Percentiles rank a stretch among this genome's conserved stretches.
These are phyloP conservation scores for Phytophthora europaea DNA, from an alignment of 352 stramenopile species.

Conservation along the genomic window DNA sequence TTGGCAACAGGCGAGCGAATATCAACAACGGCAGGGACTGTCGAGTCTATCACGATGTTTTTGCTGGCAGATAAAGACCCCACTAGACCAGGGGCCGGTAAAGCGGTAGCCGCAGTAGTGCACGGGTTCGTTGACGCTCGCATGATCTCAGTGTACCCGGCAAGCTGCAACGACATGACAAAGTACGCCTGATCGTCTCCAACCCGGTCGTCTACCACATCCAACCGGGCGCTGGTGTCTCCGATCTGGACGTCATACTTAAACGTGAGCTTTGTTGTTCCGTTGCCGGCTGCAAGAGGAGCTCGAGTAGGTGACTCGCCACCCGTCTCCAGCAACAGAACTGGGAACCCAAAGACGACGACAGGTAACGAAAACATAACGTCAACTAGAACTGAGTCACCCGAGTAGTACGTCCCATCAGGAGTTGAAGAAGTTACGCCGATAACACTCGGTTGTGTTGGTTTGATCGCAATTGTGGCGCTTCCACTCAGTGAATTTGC, in stretches of 20 bases:
- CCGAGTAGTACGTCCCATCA: slow-evolving; percentile 66
- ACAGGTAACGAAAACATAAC: slow-evolving; percentile 77
- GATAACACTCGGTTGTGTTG: slow-evolving; percentile 50
- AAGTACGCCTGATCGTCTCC: slow-evolving; percentile 52
- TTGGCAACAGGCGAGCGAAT: slow-evolving; percentile 50
- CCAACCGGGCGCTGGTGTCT: slow-evolving; percentile 49
- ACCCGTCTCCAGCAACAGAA: slow-evolving; percentile 44
- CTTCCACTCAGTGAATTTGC: slow-evolving; percentile 61
- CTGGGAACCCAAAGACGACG: slow-evolving; percentile 59
- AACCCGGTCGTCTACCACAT: slow-evolving; percentile 64
- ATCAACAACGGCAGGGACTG: slow-evolving; percentile 51
- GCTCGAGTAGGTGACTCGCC: slow-evolving; percentile 28
- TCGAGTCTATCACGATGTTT: slow-evolving; percentile 60
- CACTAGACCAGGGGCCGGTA: slow-evolving; percentile 55
- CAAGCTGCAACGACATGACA: slow-evolving; percentile 52
- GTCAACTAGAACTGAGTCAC: slow-evolving; percentile 62
- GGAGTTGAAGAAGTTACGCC: slow-evolving; percentile 43
- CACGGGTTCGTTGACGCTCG: slow-evolving; percentile 53
- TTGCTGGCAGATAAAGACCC: slow-evolving; percentile 59
- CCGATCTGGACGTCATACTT: slow-evolving; percentile 53
- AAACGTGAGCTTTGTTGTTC: slow-evolving; percentile 57
- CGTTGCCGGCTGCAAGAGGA: slow-evolving; percentile 46
- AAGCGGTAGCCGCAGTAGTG: slow-evolving; percentile 49
- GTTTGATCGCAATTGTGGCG: slow-evolving; percentile 65
- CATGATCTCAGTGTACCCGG: slow-evolving; percentile 52